These are phyloP conservation scores for Penstemon eatonii DNA, from an alignment of 257 asterid species.

Conservation along the genomic window DNA sequence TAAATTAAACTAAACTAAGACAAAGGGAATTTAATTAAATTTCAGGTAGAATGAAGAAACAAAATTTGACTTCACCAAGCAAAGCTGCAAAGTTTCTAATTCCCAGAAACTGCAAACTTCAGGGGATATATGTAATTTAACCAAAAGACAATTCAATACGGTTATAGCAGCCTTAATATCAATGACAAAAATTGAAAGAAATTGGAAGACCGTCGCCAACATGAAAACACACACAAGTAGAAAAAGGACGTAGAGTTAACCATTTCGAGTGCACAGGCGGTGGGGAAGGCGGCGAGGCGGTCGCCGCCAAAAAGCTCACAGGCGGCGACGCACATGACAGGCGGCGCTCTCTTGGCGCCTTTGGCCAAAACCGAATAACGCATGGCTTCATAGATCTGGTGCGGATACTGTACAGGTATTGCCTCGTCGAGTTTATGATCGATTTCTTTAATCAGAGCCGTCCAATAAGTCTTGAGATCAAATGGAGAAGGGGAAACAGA, in stretches of 20 bases:
- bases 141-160: background rate
- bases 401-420: conserved; percentile 72
- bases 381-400: conserved; percentile 95
- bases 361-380: conserved; percentile 84
- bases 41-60: background rate
- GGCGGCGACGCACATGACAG: conserved; percentile 93
- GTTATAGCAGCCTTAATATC: background rate
- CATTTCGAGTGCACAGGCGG: conserved; percentile 99
- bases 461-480: conserved; percentile 85
- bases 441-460: conserved; percentile 69
- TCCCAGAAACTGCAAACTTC: background rate
- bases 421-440: conserved; percentile 87
- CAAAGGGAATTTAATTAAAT: background rate
- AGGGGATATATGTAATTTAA: background rate
- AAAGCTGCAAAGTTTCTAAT: conserved; percentile 6
- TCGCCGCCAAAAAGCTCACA: conserved; percentile 87
- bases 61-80: background rate
- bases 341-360: conserved; percentile 94
- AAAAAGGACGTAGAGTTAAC: conserved; percentile 28
- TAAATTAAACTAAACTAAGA: background rate
- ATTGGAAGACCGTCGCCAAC: background rate
- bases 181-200: background rate
- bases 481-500: conserved; percentile 43
- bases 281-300: conserved; percentile 91
- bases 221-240: background rate